A percentile compares a stretch with the other conserved stretches of the same genome.
phyloP scores from a whole-genome alignment of 1,284 basidiomycete genomes.

The Sporisorium iseilematis-ciliati region DNA sequence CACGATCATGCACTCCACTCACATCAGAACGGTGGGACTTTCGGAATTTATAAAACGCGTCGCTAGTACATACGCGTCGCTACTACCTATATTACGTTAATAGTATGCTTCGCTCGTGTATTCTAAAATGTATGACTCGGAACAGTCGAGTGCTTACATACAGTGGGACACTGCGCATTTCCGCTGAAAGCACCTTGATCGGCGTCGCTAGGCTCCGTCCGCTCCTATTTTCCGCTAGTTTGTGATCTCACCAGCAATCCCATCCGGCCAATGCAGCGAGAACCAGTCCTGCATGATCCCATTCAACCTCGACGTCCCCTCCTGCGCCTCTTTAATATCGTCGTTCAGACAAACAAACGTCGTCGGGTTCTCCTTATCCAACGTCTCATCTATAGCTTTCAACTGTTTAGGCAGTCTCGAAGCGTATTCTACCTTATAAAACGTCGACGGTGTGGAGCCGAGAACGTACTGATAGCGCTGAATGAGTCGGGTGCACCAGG shows the following conservation, averaged over 20 bases:
- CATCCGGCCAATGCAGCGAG: conserved; percentile 18
- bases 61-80: too few relatives aligned
- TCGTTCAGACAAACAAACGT: conserved; percentile 54
- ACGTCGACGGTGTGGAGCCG: conserved; percentile 39
- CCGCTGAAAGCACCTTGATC: too few relatives aligned
- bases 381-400: conserved; percentile 25
- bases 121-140: too few relatives aligned
- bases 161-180: too few relatives aligned
- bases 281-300: conserved; percentile 45
- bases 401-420: conserved; percentile 28
- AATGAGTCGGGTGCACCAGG: conserved; percentile 42
- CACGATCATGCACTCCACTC: too few relatives aligned
- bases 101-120: too few relatives aligned
- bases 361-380: conserved; percentile 11
- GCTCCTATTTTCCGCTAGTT: too few relatives aligned
- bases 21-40: too few relatives aligned
- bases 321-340: conserved; percentile 40
- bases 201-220: too few relatives aligned
- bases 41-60: too few relatives aligned
- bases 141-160: too few relatives aligned
- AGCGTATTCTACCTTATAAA: conserved; percentile 51
- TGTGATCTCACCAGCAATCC: conserved; percentile 31
- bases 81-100: too few relatives aligned
- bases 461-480: conserved; percentile 46
- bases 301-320: conserved; percentile 35